A percentile compares a stretch with the other conserved stretches of the same genome.
These are phyloP conservation scores for Mastigamoeba balamuthi DNA, from an alignment of 78 protist genomes.

Conservation along the genomic window DNA sequence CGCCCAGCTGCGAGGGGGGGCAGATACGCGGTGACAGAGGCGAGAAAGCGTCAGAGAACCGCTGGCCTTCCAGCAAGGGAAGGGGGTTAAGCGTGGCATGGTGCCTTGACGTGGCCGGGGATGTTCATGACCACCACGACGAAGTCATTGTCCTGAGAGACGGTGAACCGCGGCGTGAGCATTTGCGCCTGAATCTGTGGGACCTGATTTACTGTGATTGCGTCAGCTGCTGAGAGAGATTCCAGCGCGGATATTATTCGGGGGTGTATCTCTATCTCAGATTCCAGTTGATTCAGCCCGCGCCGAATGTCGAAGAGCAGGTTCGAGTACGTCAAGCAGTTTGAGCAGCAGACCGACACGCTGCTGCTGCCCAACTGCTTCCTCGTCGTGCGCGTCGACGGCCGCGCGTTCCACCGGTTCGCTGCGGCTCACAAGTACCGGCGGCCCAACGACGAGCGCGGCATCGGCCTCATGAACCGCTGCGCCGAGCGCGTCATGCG, in stretches of 20 bases:
- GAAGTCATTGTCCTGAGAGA: neutral
- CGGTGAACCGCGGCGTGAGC: neutral
- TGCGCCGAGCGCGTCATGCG: conserved; percentile 53
- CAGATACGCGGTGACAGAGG: neutral
- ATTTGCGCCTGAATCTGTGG: too few relatives aligned
- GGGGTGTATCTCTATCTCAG: too few relatives aligned
- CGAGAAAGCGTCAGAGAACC: neutral
- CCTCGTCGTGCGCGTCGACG: conserved; percentile 82
- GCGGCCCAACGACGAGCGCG: conserved; percentile 72
- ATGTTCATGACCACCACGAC: neutral
- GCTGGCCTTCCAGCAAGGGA: neutral
- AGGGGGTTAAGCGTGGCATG: neutral
- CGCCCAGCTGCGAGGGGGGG: neutral
- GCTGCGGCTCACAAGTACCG: conserved; percentile 40
- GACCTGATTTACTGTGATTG: too few relatives aligned
- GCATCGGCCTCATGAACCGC: conserved; percentile 54
- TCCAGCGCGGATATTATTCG: too few relatives aligned
- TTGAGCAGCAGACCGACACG: conserved; percentile 49
- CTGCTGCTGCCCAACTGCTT: conserved; percentile 48
- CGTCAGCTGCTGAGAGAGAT: too few relatives aligned
- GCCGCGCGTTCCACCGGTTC: conserved; percentile 68
- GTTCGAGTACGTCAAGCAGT: conserved; percentile 73
- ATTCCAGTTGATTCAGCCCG: too few relatives aligned
- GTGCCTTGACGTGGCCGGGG: neutral
- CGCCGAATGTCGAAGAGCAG: conserved; percentile 77